Evolutionary conservation across 257 asterid species (phyloP).

Genomic region (Perilla frutescens): DNA sequence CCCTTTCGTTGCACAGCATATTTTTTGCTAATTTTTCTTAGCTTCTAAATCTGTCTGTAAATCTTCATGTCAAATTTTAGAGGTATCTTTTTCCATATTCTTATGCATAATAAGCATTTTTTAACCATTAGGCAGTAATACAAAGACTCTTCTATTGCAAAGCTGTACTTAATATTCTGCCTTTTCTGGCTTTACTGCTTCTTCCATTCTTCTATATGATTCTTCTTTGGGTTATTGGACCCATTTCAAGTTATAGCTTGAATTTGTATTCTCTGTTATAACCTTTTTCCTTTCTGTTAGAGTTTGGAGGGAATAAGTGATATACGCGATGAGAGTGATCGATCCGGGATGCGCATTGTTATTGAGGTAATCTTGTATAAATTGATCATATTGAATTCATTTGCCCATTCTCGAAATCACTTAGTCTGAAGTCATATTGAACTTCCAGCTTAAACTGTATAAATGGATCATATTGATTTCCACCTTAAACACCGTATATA

Average conservation of each 20-base stretch:
- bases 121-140: neutral
- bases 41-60: neutral
- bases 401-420: conserved; percentile 30
- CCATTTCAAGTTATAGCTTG: conserved; percentile 16
- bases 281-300: conserved; percentile 47
- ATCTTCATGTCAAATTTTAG: neutral
- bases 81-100: neutral
- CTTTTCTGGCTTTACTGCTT: conserved; percentile 9
- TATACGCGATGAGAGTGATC: conserved; percentile 99
- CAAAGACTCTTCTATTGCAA: neutral
- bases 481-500: neutral
- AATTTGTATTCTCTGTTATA: conserved; percentile 20
- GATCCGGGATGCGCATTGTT: conserved; percentile 95
- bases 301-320: conserved; percentile 94
- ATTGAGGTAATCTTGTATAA: conserved; percentile 72
- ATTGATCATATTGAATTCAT: conserved; percentile 23
- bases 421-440: neutral
- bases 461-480: too few relatives aligned
- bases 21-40: conserved; percentile 12
- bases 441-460: neutral
- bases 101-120: neutral
- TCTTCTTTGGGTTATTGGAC: conserved; percentile 25
- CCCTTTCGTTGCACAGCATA: conserved; percentile 1
- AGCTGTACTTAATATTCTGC: conserved; percentile 3
- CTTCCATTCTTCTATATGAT: conserved; percentile 19